Evolutionary conservation across 192 early-diverging fungal species (phyloP), one percentile per base, ranked within the genome.

Genomic region (Coemansia sp.): DNA sequence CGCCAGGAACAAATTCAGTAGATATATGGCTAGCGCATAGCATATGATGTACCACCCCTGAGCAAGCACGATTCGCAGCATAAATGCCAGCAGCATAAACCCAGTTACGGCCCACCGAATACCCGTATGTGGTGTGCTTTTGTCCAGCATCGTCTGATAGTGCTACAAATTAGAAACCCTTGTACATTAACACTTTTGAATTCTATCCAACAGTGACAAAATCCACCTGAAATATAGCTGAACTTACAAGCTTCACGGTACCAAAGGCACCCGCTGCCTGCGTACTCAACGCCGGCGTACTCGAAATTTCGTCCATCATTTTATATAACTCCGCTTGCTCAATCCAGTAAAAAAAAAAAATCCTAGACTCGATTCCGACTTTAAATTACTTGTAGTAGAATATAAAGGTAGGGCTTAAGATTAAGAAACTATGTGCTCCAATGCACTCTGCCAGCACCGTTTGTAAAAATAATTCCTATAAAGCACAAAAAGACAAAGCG

Each of bases 41-140:
- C 88, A 91, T 35, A 96, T 89, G 76, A 97, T 94, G 63, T 91
- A 97, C 92, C 93, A 97, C n/a, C 92, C 91, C 62, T 94, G 87
- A 10, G 86, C 86, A 23, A 81, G 43, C 37, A 96, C 74, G 16
- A 94, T 86, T n/a, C 94, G 81, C 8, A 90, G 46, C 71, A 88
- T 67, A 63, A 91, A 96, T 19, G 88, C 33, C 6, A 91, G 23
- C 47, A 89, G 30, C 14, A 84, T 50, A 3, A 80, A 38, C 6
- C 59, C 81, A 0, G 91, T 91, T 23, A 82, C 75, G 4, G 54
- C 72, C 94, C 94, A 97, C 23, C 94, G 88, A 40, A 84, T 77
- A 43, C 63, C 69, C 18, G 79, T 63, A 61, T 85, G 87, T 39
- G 94, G 92, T 15, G 93, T 92, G 44, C 81, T 82, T 55, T 81